Evolutionary conservation across 2,329 filamentous ascomycete species (phyloP).

Genomic region (Ophiostoma australiae): DNA sequence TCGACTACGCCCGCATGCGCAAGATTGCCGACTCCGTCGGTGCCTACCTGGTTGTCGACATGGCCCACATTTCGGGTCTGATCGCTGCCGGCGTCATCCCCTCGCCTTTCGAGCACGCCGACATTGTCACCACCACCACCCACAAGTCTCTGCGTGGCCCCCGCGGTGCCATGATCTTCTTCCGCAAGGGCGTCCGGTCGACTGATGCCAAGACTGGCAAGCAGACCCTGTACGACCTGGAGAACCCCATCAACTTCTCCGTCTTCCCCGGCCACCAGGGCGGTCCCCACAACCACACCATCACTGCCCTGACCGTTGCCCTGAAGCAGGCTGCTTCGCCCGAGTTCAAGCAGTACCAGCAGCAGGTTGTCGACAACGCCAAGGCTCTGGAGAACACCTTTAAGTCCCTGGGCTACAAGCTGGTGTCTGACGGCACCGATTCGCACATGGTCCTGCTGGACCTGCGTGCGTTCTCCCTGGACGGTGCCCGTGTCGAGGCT

Average conservation of each 20-base stretch:
- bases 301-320: constrained; percentile 91
- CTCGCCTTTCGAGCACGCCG: constrained; percentile 85
- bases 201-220: constrained; percentile 88
- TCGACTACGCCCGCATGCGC: constrained; percentile 95
- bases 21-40: constrained; percentile 90
- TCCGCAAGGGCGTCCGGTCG: constrained; percentile 90
- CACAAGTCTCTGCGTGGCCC: constrained; percentile 98
- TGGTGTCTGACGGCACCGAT: constrained; percentile 93
- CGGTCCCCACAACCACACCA: constrained; percentile 98
- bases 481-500: constrained; percentile 91
- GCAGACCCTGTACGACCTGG: constrained; percentile 84
- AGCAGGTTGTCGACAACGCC: constrained; percentile 87
- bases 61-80: constrained; percentile 97
- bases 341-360: constrained; percentile 92
- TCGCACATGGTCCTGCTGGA: constrained; percentile 97
- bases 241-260: constrained; percentile 95
- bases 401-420: constrained; percentile 84
- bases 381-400: constrained; percentile 82
- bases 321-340: constrained; percentile 86
- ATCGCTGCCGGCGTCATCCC: constrained; percentile 91
- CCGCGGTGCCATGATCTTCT: constrained; percentile 99
- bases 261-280: constrained; percentile 99
- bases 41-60: constrained; percentile 93
- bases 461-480: constrained; percentile 78
- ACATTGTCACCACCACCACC: constrained; percentile 96